phyloP scores from a whole-genome alignment of 345 rosid species.

The Nasturtium officinale region DNA sequence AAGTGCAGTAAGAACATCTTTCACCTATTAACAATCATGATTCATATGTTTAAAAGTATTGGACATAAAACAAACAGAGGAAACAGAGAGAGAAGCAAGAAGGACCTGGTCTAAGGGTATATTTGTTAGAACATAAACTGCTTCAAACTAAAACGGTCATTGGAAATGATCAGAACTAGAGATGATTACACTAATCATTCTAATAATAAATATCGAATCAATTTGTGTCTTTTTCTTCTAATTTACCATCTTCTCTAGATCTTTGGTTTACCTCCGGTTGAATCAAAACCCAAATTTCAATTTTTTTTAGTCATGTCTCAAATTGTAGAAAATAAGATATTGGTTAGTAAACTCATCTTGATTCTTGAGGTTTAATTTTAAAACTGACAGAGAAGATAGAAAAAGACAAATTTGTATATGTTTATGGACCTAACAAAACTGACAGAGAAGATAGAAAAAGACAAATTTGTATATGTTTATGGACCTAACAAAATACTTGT shows the following conservation, averaged over 20 bases:
- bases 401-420: background rate
- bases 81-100: constrained; percentile 9
- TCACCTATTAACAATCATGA: background rate
- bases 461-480: background rate
- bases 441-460: background rate
- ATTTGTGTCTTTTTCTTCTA: background rate
- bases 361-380: background rate
- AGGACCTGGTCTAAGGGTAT: background rate
- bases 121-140: background rate
- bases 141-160: background rate
- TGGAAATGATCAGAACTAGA: background rate
- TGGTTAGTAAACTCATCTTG: no score
- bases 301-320: background rate
- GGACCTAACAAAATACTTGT: background rate
- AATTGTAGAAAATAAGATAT: background rate
- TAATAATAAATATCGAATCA: background rate
- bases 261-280: background rate
- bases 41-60: background rate
- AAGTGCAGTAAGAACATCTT: background rate
- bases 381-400: background rate
- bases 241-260: no score
- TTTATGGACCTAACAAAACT: background rate
- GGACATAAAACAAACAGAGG: background rate
- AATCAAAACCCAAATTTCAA: background rate
- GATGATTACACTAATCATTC: background rate